A percentile compares a stretch with the other conserved stretches of the same genome.
phyloP scores from a whole-genome alignment of 257 asterid species.

The Capsicum chinense region DNA sequence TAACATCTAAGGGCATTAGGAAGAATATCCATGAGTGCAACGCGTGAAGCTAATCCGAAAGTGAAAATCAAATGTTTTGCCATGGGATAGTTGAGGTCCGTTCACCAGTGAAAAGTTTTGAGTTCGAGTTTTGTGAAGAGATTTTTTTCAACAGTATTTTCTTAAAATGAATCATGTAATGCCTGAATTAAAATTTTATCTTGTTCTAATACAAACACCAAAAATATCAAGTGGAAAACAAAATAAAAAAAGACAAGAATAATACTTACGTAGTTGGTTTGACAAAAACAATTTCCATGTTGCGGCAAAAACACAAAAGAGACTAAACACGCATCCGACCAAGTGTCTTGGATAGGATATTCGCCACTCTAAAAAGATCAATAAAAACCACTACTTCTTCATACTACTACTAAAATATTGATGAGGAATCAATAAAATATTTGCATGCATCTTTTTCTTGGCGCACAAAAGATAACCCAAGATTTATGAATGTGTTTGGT shows the following conservation, averaged over 20 bases:
- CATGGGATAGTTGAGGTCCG: too few relatives aligned
- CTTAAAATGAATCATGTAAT: too few relatives aligned
- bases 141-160: too few relatives aligned
- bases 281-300: not conserved
- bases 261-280: not conserved
- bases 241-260: not conserved
- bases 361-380: slow-evolving; percentile 40
- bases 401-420: not conserved
- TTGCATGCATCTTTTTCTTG: not conserved
- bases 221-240: too few relatives aligned
- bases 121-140: too few relatives aligned
- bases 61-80: too few relatives aligned
- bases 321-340: slow-evolving; percentile 40
- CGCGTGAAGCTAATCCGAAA: not conserved
- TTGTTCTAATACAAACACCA: too few relatives aligned
- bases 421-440: not conserved
- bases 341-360: slow-evolving; percentile 47
- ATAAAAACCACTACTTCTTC: slow-evolving; percentile 31
- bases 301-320: too few relatives aligned
- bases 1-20: not conserved
- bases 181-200: too few relatives aligned
- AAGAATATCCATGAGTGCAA: slow-evolving; percentile 33
- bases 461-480: too few relatives aligned
- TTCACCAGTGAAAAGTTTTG: too few relatives aligned
- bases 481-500: too few relatives aligned